phyloP scores from a whole-genome alignment of 352 stramenopile genomes.

The Globisporangium uncinulatum region DNA sequence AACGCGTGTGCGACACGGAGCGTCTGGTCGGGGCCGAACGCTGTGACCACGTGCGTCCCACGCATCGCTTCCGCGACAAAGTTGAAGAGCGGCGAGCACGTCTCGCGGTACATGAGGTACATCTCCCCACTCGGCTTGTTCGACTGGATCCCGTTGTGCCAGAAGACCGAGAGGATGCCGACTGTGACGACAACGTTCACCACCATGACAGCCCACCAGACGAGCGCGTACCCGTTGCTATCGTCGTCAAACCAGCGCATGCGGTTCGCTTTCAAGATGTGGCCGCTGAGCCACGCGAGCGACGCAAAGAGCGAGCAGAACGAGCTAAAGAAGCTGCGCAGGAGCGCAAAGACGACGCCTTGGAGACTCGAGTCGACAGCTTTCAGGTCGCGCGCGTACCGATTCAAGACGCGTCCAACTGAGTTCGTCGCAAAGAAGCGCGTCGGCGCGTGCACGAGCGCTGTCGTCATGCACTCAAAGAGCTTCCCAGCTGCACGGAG shows the following conservation, averaged over 20 bases:
- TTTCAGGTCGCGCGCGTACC: conserved; percentile 24
- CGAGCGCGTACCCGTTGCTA: background rate
- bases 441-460: conserved; percentile 33
- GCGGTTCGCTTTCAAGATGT: conserved; percentile 21
- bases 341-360: conserved; percentile 27
- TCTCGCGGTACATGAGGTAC: conserved; percentile 31
- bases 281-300: conserved; percentile 29
- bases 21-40: conserved; percentile 27
- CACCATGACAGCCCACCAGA: conserved; percentile 23
- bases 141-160: conserved; percentile 21
- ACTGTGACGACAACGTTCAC: conserved; percentile 21
- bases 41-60: conserved; percentile 26
- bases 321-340: conserved; percentile 31
- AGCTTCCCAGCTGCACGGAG: conserved; percentile 24
- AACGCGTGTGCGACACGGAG: conserved; percentile 24
- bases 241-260: background rate
- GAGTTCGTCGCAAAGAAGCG: conserved; percentile 40
- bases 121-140: conserved; percentile 28
- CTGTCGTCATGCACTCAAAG: conserved; percentile 39
- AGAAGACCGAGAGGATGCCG: conserved; percentile 17
- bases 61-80: conserved; percentile 36
- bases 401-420: conserved; percentile 40
- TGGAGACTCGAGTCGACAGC: conserved; percentile 39
- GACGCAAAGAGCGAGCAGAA: conserved; percentile 32
- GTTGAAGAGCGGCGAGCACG: conserved; percentile 29